Base-by-base conservation (phyloP, 768 basidiomycete genomes). In the Leucogyrophana mollusca region DNA sequence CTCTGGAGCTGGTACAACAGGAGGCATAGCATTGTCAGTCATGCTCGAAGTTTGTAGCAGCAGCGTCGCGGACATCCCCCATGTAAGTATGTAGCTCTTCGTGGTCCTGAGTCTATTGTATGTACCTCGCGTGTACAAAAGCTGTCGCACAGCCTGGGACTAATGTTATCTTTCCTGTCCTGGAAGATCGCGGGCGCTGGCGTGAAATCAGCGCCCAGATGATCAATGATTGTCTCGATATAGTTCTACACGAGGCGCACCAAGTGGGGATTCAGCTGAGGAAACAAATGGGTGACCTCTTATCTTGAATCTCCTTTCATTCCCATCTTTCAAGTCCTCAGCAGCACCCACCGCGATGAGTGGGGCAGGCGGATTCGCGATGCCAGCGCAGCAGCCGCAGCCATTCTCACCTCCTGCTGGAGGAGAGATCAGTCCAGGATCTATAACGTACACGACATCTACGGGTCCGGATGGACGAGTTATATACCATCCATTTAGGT, bases 401-500 rank as follows among this genome's bases (percentile, higher is more conserved):
- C 65, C 50, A 58, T 68, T 41, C 34, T 56, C 68, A 14, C 56
- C 67, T 1, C 40, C 62, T 13, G 14, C 58, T 7, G 65, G 65
- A 27, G 62, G 63, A 34, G 74, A 79, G 61, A 81, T 87, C 45
- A 68, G 72, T 27, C 76, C 85, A 25, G 87, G 86, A n/a, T 67
- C 85, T 30, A 73, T 85, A 56, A 87, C 85, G 17, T 90, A 87
- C 52, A 86, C 86, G 1, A 87, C 85, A 9, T 74, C 80, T 1
- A 75, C 70, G 1, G 73, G 73, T 3, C 69, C 77, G 30, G 82
- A 89, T 68, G 88, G 88, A 14, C 71, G 74, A 51, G 45, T 78
- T 23, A 59, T 74, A 44, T 90, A 90, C 60, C 83, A 89, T 57
- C 76, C 81, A 10, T 90, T 88, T 79, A 89, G 72, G 87, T 86